Base-by-base conservation (phyloP, 345 rosid species). In the Moricandia arvensis region DNA sequence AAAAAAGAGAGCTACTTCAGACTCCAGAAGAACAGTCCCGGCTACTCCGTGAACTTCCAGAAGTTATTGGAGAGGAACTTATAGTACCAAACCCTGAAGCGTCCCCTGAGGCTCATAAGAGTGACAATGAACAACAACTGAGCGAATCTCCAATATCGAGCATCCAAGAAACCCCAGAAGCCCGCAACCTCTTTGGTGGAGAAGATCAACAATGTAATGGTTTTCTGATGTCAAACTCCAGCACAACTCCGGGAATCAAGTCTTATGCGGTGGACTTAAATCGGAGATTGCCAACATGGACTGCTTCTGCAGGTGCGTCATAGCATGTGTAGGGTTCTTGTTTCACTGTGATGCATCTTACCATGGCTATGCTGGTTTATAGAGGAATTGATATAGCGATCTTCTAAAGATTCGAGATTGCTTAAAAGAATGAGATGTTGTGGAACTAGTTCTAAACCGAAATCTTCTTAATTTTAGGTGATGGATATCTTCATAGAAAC, bases 1-100 rank as follows among this genome's bases (percentile, higher is more conserved):
- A 91, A 30, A 89, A 85, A 69, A 87, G 81, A 74, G 79, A 87
- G 79, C 79, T 87, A 80, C 97, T 93, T 65, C 81, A 84, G 82
- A 86, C 81, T 67, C 83, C 87, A 45, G 83, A 80, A 60, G 98
- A 91, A 66, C 90, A 89, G 71, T 30, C 86, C n/a, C 85, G 93
- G 7, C 83, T 88, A 35, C 51, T 91, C 70, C 37, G 31, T 41
- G 84, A 88, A 83, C 67, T 89, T 82, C 98, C 98, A 6, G 75
- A 84, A 70, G 83, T 91, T 68, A 72, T 86, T 73, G 87, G 84
- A 21, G 96, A 93, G 8, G 90, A 84, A 77, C 64, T 80, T 59
- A 85, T 87, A 27, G 31, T 29, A 83, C 74, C 78, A 55, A 59
- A 69, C 34, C 59, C 63, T 58, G 76, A 77, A 60, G 71, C 41